Percentiles rank a stretch among this genome's conserved stretches.
phyloP scores from a whole-genome alignment of 495 filamentous ascomycete species.

The Tetracladium setigerum region DNA sequence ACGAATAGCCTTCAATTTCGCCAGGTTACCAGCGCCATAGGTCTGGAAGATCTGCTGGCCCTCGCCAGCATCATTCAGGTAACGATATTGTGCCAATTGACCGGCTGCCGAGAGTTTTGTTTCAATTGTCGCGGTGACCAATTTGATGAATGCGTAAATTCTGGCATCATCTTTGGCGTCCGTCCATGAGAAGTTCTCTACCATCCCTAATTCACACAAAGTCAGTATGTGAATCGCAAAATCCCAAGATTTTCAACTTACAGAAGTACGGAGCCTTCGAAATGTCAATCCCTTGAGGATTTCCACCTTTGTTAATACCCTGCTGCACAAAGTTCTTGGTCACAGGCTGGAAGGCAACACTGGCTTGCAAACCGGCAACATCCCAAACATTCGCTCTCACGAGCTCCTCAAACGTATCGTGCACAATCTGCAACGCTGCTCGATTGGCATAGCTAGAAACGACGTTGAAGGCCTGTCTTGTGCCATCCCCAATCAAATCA shows the following conservation, averaged over 20 bases:
- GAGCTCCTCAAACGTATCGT: slow-evolving; percentile 9
- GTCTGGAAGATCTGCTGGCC: slow-evolving; percentile 14
- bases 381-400: slow-evolving; percentile 6
- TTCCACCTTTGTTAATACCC: slow-evolving; percentile 14
- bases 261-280: slow-evolving; percentile 28
- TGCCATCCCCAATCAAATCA: slow-evolving; percentile 5
- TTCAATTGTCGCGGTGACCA: slow-evolving; percentile 2
- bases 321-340: slow-evolving; percentile 15
- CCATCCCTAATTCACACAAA: slow-evolving; percentile 1
- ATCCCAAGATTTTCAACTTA: slow-evolving; percentile 15
- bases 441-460: slow-evolving; percentile 6
- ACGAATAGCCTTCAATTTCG: slow-evolving; percentile 20
- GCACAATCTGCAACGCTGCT: slow-evolving; percentile 7
- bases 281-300: slow-evolving; percentile 11
- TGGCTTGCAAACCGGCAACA: slow-evolving; percentile 9
- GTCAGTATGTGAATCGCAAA: background rate
- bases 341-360: slow-evolving; percentile 12
- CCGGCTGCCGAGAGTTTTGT: slow-evolving; percentile 4
- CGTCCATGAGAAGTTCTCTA: slow-evolving; percentile 13
- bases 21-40: slow-evolving; percentile 23
- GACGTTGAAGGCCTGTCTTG: slow-evolving; percentile 4
- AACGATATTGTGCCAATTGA: slow-evolving; percentile 10
- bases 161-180: slow-evolving; percentile 8
- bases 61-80: slow-evolving; percentile 16
- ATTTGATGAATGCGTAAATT: slow-evolving; percentile 4